A percentile compares a stretch with the other conserved stretches of the same genome.
phyloP scores from a whole-genome alignment of 2,329 filamentous ascomycete species.

The Scedosporium apiospermum region DNA sequence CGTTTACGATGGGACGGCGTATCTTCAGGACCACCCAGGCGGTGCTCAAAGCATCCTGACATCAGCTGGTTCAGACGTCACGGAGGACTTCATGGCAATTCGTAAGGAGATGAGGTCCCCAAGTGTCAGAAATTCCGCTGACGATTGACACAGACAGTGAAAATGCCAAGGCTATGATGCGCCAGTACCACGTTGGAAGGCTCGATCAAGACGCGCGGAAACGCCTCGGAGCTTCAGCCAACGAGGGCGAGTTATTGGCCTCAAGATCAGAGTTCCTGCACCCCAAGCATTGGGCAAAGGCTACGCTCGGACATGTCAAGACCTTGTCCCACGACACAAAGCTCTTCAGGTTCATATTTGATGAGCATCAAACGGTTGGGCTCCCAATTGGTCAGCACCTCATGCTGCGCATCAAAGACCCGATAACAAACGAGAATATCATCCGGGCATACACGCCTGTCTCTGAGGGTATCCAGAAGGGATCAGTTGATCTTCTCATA shows the following conservation, averaged over 20 bases:
- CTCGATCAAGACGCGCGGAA: constrained; percentile 46
- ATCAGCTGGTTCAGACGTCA: constrained; percentile 71
- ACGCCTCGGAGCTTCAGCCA: constrained; percentile 35
- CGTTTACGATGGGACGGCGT: constrained; percentile 78
- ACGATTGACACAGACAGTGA: constrained; percentile 50
- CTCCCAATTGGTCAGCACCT: constrained; percentile 80
- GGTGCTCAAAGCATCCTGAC: constrained; percentile 77
- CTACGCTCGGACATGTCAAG: constrained; percentile 58
- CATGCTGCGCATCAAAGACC: constrained; percentile 71
- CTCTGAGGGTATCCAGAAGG: constrained; percentile 50
- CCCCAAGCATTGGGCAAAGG: constrained; percentile 62
- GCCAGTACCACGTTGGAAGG: constrained; percentile 71
- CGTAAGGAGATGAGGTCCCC: constrained; percentile 20
- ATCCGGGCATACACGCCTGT: constrained; percentile 85
- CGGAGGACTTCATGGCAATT: constrained; percentile 86
- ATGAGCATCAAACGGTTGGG: constrained; percentile 59
- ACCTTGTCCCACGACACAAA: constrained; percentile 67
- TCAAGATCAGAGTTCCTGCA: constrained; percentile 57
- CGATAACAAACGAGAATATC: constrained; percentile 59
- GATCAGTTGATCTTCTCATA: constrained; percentile 64
- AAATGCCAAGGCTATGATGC: constrained; percentile 87
- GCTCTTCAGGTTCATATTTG: constrained; percentile 72
- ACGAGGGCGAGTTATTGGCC: constrained; percentile 18
- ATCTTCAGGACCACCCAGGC: constrained; percentile 75
- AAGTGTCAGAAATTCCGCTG: neutral